Evolutionary conservation across 148 eudicot genomes (phyloP).

Genomic region (Amaranthus cruentus): DNA sequence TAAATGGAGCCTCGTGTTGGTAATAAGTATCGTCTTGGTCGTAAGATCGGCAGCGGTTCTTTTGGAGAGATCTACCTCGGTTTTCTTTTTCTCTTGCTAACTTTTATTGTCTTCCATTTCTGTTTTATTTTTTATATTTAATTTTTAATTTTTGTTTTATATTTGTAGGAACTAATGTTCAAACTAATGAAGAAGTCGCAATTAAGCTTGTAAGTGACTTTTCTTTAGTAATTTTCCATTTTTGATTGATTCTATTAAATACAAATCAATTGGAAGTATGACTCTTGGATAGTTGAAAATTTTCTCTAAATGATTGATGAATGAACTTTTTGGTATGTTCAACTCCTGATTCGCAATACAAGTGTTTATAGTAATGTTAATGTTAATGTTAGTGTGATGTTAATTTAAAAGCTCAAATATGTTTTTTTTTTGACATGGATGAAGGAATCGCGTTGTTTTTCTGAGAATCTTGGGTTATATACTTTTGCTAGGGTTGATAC

Average conservation of each 20-base stretch:
- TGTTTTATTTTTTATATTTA: neutral
- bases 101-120: neutral
- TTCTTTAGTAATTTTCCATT: neutral
- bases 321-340: too few relatives aligned
- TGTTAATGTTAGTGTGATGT: neutral
- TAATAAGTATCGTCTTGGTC: conserved; percentile 67
- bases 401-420: neutral
- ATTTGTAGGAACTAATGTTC: conserved; percentile 23
- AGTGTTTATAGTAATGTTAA: too few relatives aligned
- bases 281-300: neutral
- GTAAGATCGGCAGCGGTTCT: conserved; percentile 75
- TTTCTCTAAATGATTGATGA: neutral
- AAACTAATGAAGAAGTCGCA: conserved; percentile 27
- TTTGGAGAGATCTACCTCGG: conserved; percentile 87
- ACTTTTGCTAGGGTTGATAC: neutral
- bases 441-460: neutral
- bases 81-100: conserved; percentile 2
- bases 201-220: conserved; percentile 26
- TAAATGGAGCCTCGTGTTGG: conserved; percentile 72
- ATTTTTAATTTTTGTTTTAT: neutral
- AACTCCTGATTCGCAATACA: too few relatives aligned
- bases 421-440: too few relatives aligned
- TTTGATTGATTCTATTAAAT: neutral
- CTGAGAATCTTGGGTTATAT: neutral
- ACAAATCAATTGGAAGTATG: neutral